Base-by-base conservation (phyloP, 306 rosid genomes). In the Prosopis cineraria region DNA sequence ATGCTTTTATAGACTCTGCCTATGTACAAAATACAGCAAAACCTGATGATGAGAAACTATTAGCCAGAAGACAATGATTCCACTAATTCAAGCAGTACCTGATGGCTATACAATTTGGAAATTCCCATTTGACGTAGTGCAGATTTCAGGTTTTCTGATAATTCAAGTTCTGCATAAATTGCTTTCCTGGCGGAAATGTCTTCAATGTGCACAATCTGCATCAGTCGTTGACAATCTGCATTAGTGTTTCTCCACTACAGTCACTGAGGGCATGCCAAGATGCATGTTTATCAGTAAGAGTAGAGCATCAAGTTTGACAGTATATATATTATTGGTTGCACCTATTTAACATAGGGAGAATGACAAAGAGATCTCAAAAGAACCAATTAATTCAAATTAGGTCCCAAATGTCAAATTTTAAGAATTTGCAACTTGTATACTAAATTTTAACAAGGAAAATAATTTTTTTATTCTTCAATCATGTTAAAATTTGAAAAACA, bases 121-220 rank as follows among this genome's bases (percentile, higher is more conserved):
- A 94, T 84, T 79, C 97, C 97, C 65, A 91, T 72, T 70, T 76
- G 47, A 60, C 80, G 79, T 59, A 94, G 90, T 56, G 89, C 90
- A 65, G 89, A 86, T 76, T 82, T 84, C 87, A 83, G 77, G 78
- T 85, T 85, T 81, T 84, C 85, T 36, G 97, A 90, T 68, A 94
- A 79, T 48, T 84, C 87, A 74, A 92, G 81, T 78, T 88, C 93
- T 36, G 78, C 81, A 68, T 83, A 58, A 83, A 74, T 79, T 5
- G 98, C 91, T 68, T 86, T 66, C 76, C 97, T 86, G 29, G 89
- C 86, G 53, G 84, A 52, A 78, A 92, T 89, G 78, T 90, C 95
- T 85, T 94, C 90, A 20, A 94, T 73, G 76, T 94, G 97, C 79
- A 89, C 97, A 14, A 94, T 89, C 98, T 92, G 92, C 84, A 79